These are phyloP conservation scores for Aspergillus udagawae DNA, from an alignment of 2,329 filamentous ascomycete species.

Conservation along the genomic window DNA sequence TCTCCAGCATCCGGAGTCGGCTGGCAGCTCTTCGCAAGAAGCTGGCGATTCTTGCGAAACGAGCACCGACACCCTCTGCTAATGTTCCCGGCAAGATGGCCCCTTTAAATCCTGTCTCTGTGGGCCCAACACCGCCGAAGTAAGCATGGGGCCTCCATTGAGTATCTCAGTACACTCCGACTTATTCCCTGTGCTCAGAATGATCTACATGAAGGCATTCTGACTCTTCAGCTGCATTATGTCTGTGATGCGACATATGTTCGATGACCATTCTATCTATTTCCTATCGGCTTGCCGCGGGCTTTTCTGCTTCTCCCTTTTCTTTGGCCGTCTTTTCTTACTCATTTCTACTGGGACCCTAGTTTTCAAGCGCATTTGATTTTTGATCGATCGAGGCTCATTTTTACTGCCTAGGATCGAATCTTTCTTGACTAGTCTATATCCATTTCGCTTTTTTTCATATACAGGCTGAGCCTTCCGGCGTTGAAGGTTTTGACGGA, in stretches of 20 bases:
- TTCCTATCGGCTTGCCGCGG: neutral
- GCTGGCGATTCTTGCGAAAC: slow-evolving; percentile 45
- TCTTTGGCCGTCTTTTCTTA: slow-evolving; percentile 6
- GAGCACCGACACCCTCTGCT: slow-evolving; percentile 38
- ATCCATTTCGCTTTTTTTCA: neutral
- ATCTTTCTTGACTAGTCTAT: neutral
- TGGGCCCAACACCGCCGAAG: slow-evolving; percentile 32
- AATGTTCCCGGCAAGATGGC: slow-evolving; percentile 25
- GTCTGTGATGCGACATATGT: neutral
- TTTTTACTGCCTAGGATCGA: neutral
- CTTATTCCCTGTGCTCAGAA: neutral
- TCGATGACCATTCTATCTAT: neutral
- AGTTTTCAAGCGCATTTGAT: neutral
- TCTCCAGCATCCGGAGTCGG: slow-evolving; percentile 47
- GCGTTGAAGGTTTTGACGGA: slow-evolving; percentile 12
- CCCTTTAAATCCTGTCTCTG: slow-evolving; percentile 27
- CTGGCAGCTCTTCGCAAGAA: slow-evolving; percentile 47
- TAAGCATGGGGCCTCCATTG: slow-evolving; percentile 8
- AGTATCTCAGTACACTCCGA: slow-evolving; percentile 3
- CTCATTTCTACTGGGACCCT: neutral
- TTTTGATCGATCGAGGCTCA: neutral
- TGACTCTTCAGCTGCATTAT: neutral
- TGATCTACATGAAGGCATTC: slow-evolving; percentile 2
- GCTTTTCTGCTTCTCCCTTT: slow-evolving; percentile 4
- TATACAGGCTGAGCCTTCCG: slow-evolving; percentile 1